Base-by-base conservation (phyloP, 75 land plant genomes). In the Ceratopteris richardii region DNA sequence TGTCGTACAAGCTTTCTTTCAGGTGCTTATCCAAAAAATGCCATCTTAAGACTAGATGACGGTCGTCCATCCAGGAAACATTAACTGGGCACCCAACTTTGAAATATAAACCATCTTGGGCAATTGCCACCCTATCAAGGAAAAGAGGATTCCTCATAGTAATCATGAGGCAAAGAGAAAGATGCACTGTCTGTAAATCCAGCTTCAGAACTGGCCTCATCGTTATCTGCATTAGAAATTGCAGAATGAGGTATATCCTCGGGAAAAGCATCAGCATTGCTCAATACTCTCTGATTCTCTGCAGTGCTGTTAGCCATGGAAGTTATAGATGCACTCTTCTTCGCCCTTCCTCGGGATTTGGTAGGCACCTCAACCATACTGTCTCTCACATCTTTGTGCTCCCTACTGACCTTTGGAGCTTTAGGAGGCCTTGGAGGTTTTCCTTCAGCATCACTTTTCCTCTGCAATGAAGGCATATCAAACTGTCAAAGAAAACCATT, bases 351-450 rank as follows among this genome's bases (percentile, higher is more conserved):
- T 26, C 28, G 2, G 4, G 17, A 4, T 3, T 46, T 46, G 48
- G 21, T 20, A 22, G 28, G 28, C 28, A 19, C 6, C 29, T 52
- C 29, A 52, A 3, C 1, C 13, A 2, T 23, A 52, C 24, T 4
- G 1, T 52, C 54, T 52, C 25, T 52, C 1, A 2, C 28, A 52
- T 52, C 54, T 14, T 28, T 52, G 18, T 26, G 18, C 2, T 11
- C 54, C 30, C 48, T 63, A 9, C 28, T 53, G 18, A 19, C 33
- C 57, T 58, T 71, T 14, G 61, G 67, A 29, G 50, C 41, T 44
- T 71, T 71, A 0, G 74, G 54, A 2, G 68, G 61, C 44, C 41
- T 71, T 31, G 63, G 44, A 57, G 68, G 51, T 39, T 71, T 65
- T 20, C 36, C 62, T 27, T 71, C 74, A 21, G 26, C 56, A 31